Evolutionary conservation across 2,329 filamentous ascomycete species (phyloP), one percentile per base, ranked within the genome.

Genomic region (Cucurbitaria berberidis): DNA sequence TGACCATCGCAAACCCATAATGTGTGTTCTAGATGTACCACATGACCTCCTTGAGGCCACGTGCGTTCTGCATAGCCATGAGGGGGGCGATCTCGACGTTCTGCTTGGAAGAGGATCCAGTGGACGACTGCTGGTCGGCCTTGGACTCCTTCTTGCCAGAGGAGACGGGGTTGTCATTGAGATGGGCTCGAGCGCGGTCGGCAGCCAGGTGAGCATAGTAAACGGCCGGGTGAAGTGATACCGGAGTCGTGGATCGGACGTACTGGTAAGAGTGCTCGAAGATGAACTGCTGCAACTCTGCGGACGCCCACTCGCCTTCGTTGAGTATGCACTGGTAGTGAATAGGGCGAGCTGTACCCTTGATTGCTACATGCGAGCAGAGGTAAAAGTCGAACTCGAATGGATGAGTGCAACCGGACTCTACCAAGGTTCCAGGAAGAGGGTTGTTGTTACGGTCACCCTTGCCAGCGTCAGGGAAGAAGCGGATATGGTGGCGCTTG

Each of bases 221-320:
- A 0, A 98, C 89, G 0, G 95, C 92, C 0, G 95, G 95, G 61
- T 84, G 90, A 0, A 95, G 76, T 0, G 93, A 97, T 0, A 99
- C 93, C 0, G 95, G 91, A 0, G 93, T 98, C 0, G 93, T 98
- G 0, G 93, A 95, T 15, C 95, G 86, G 49, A 89, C 88, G 69
- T 96, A 99, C 50, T 96, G 91, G 75, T 96, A 99, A 39, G 89
- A 96, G 59, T 97, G 92, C 62, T 96, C 89, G 66, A 98, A 98
- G 19, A 98, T 89, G 84, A 98, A 89, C 50, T 88, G 87, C 67
- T 96, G 90, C 0, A 99, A 80, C 2, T 88, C 82, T 36, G 90
- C 86, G 0, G 88, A 81, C 0, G 81, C 74, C 66, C 90, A 83
- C 1, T 83, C 79, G 46, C 88, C 85, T 73, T 98, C 92, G 69